Evolutionary conservation across 106 monocot species (phyloP).

Genomic region (Alisma plantagoaquatica): DNA sequence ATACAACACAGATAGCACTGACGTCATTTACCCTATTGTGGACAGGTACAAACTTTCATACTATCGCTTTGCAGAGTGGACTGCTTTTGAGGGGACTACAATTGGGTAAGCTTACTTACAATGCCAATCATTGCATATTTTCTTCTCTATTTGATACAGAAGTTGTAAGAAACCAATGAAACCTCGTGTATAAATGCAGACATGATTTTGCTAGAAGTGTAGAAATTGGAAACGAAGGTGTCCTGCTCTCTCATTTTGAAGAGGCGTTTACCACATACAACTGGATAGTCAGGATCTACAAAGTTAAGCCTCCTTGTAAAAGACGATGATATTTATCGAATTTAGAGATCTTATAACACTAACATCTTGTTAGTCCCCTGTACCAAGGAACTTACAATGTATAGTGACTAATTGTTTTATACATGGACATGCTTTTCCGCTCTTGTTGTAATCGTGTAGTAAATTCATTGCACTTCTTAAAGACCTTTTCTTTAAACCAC

Average conservation of each 20-base stretch:
- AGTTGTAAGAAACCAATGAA: too few relatives aligned
- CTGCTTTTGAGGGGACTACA: slow-evolving; percentile 4
- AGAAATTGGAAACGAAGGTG: slow-evolving; percentile 15
- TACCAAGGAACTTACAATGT: slow-evolving; percentile 3
- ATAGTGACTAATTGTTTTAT: too few relatives aligned
- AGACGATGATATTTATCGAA: slow-evolving; percentile 6
- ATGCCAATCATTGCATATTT: too few relatives aligned
- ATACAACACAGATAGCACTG: too few relatives aligned
- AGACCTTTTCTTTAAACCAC: too few relatives aligned
- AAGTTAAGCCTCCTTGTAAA: slow-evolving; percentile 20
- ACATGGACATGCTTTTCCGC: too few relatives aligned
- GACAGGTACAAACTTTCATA: slow-evolving; percentile 25
- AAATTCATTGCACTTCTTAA: too few relatives aligned
- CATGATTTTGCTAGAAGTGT: slow-evolving; percentile 15
- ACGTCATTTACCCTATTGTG: neutral
- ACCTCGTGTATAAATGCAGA: too few relatives aligned
- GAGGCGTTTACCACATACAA: slow-evolving; percentile 22
- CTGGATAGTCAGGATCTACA: slow-evolving; percentile 29
- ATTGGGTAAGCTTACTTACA: slow-evolving; percentile 7
- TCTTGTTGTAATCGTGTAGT: too few relatives aligned
- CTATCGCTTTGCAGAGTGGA: slow-evolving; percentile 14
- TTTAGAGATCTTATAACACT: too few relatives aligned
- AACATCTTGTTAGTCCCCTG: too few relatives aligned
- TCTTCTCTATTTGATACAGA: too few relatives aligned
- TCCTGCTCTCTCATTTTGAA: slow-evolving; percentile 13